Base-by-base conservation (phyloP, 2,329 filamentous ascomycete genomes). In the Ramularia endophylla region DNA sequence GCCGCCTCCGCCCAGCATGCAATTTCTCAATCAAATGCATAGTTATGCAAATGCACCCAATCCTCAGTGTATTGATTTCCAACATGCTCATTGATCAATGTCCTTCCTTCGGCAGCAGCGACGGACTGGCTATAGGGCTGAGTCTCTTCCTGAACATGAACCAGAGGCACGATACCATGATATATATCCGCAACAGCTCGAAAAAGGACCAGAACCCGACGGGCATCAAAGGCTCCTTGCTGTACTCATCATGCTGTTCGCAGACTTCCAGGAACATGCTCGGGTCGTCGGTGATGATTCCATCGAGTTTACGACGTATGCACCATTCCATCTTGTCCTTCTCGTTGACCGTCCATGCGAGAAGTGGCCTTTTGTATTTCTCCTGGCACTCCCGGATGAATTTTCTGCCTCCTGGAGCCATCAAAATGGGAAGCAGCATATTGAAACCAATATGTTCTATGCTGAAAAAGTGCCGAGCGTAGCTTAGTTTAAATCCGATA, bases 271-370 rank as follows among this genome's bases (percentile, higher is more conserved):
- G 59, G 56, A 81, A 90, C 50, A 75, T 64, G 58, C 75, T 75
- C 1, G 86, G 85, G 52, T 95, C 81, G 58, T 95, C 89, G 0
- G 88, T 94, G 39, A 95, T 81, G 4, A 95, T 83, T 1, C 86
- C 89, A 53, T 94, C 85, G 1, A 94, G 67, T 3, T 64, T 61
- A 30, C 75, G 66, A 19, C 71, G 64, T 25, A 94, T 78, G 49
- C 79, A 75, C 87, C 87, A 95, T 54, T 80, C 75, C 89, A 97
- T 95, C 65, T 80, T 77, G 36, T 73, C 70, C 48, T 78, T 75
- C 11, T 83, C 75, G 60, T 97, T 95, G 37, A 95, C 85, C 0
- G 89, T 95, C 90, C 90, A 97, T 0, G 80, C 75, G 54, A 83
- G 81, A 4, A 95, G 68, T 3, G 75, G 73, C 16, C 83, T 74